A percentile compares a stretch with the other conserved stretches of the same genome.
phyloP scores from a whole-genome alignment of 2,329 filamentous ascomycete genomes.

The Aureobasidium sp. region DNA sequence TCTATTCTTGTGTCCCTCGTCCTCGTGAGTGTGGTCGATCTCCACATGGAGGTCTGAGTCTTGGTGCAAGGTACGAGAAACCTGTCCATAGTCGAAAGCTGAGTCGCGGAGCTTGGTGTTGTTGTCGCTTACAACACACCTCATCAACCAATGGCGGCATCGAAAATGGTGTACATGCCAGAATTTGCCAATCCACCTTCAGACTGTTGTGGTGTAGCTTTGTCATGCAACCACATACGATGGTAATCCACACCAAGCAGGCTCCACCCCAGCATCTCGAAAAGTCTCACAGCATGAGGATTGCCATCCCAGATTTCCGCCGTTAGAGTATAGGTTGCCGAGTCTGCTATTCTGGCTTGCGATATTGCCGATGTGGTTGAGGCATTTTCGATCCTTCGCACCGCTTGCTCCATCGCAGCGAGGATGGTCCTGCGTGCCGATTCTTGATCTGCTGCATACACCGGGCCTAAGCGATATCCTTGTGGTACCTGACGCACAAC shows the following conservation, averaged over 20 bases:
- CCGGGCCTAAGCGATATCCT: slow-evolving; percentile 29
- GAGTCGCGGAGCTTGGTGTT: not conserved
- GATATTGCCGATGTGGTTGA: slow-evolving; percentile 16
- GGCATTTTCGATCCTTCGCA: slow-evolving; percentile 14
- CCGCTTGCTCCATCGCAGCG: slow-evolving; percentile 22
- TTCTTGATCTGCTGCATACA: slow-evolving; percentile 26
- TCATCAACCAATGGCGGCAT: slow-evolving; percentile 23
- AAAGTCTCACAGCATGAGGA: slow-evolving; percentile 22
- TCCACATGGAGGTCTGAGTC: not conserved
- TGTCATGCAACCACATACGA: slow-evolving; percentile 31
- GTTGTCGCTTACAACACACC: not conserved
- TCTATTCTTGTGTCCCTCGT: slow-evolving; percentile 2
- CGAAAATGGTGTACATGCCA: slow-evolving; percentile 30
- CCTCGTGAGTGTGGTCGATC: not conserved
- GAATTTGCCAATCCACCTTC: slow-evolving; percentile 24
- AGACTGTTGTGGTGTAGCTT: slow-evolving; percentile 26
- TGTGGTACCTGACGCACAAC: slow-evolving; percentile 26
- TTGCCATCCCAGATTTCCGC: slow-evolving; percentile 31
- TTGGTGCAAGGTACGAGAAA: not conserved
- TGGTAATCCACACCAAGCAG: slow-evolving; percentile 26
- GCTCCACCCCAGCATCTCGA: slow-evolving; percentile 29
- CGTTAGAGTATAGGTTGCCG: slow-evolving; percentile 18
- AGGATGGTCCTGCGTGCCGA: slow-evolving; percentile 23
- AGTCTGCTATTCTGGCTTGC: slow-evolving; percentile 5
- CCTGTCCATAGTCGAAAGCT: not conserved